phyloP scores from a whole-genome alignment of 345 rosid species.

The Gossypium bickii region DNA sequence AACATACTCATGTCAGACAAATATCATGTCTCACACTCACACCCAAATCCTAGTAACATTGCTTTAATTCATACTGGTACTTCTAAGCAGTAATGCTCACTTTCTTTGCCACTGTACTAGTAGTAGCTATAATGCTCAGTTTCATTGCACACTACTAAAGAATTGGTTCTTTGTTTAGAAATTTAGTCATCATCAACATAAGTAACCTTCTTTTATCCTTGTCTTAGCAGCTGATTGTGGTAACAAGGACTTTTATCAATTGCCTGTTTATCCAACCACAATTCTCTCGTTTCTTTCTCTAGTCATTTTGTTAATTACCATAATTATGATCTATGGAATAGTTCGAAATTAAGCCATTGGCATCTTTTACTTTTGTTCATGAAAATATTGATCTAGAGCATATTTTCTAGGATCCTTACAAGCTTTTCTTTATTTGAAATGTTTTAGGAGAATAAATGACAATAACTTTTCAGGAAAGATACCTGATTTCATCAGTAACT shows the following conservation, averaged over 20 bases:
- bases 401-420: not conserved
- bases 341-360: not conserved
- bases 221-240: not conserved
- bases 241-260: not conserved
- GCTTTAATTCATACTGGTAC: not conserved
- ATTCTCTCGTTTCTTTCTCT: not conserved
- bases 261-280: not conserved
- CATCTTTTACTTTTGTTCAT: not conserved
- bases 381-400: not conserved
- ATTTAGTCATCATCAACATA: not conserved
- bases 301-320: not conserved
- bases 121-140: not conserved
- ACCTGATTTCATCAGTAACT: conserved; percentile 60
- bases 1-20: no score
- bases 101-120: not conserved
- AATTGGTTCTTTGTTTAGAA: not conserved
- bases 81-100: not conserved
- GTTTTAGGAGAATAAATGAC: conserved; percentile 69
- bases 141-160: not conserved
- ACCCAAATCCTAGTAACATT: no score
- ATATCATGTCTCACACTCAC: no score
- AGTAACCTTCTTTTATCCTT: not conserved
- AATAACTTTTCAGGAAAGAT: conserved; percentile 62
- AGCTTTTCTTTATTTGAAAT: conserved; percentile 14
- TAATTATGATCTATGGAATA: not conserved